Evolutionary conservation across 163 green algal genomes (phyloP).

Genomic region (Chlorella variabilis): DNA sequence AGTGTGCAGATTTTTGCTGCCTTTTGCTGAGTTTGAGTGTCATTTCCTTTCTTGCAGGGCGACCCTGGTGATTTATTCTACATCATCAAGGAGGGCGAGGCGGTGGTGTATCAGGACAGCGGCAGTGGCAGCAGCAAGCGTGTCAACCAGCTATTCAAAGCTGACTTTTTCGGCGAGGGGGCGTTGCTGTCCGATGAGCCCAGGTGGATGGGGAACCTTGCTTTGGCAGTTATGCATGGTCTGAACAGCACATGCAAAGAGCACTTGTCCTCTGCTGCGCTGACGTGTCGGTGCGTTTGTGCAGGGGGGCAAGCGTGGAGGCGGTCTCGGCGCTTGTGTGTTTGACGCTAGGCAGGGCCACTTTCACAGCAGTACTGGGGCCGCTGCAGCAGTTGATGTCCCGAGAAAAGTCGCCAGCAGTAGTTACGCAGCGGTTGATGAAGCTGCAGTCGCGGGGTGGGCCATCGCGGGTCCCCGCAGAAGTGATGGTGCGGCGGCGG

Average conservation of each 20-base stretch:
- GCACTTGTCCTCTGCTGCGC: too few species aligned
- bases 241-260: too few species aligned
- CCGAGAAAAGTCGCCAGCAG: conserved; percentile 86
- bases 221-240: conserved; percentile 4
- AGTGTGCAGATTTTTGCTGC: too few species aligned
- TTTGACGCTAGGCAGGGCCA: conserved; percentile 81
- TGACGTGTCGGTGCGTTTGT: too few species aligned
- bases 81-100: conserved; percentile 96
- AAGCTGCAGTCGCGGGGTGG: conserved; percentile 59
- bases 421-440: conserved; percentile 69
- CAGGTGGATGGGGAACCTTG: conserved; percentile 42
- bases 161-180: conserved; percentile 95
- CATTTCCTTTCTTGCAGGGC: conserved; percentile 71
- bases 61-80: conserved; percentile 93
- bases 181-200: conserved; percentile 86
- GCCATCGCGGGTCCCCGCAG: conserved; percentile 65
- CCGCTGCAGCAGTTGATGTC: conserved; percentile 90
- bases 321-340: conserved; percentile 78
- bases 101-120: conserved; percentile 79
- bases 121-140: conserved; percentile 38
- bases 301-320: conserved; percentile 55
- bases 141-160: conserved; percentile 94
- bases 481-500: conserved; percentile 84
- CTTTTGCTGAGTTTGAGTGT: too few species aligned
- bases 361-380: conserved; percentile 90